Conservation (phyloP, 352 stramenopile species). For the Phytopythium boreale region DNA sequence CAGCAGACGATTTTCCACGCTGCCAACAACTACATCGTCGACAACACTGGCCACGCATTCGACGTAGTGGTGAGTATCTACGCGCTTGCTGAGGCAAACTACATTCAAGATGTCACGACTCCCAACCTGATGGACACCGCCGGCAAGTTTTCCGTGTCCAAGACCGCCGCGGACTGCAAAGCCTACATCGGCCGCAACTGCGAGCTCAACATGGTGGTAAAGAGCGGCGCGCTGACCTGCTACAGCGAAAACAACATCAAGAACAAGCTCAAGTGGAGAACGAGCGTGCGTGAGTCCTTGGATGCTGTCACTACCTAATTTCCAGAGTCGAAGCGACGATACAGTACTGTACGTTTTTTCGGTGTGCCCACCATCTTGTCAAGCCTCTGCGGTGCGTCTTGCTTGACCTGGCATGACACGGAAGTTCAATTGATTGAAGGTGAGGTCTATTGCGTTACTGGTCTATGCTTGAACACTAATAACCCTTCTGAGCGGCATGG, state of each 20-base stretch:
- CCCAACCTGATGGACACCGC: constrained; percentile 10
- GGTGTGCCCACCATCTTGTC: too few relatives aligned
- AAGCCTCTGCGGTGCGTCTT: too few relatives aligned
- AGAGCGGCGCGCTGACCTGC: constrained; percentile 5
- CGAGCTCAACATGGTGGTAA: constrained; percentile 9
- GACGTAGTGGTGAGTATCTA: constrained; percentile 15
- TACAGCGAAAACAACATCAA: constrained; percentile 7
- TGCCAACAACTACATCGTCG: constrained; percentile 25
- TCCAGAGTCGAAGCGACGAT: too few relatives aligned
- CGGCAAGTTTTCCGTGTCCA: constrained; percentile 13
- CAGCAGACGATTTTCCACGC: constrained; percentile 22
- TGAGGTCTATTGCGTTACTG: too few relatives aligned
- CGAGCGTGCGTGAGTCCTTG: too few relatives aligned
- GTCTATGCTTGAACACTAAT: too few relatives aligned
- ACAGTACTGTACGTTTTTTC: too few relatives aligned
- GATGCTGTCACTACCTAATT: too few relatives aligned
- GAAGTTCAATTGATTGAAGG: too few relatives aligned
- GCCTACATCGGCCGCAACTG: constrained; percentile 11
- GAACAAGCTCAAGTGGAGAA: constrained; percentile 7
- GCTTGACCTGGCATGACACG: too few relatives aligned
- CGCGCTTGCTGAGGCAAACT: constrained; percentile 27
- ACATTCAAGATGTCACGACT: constrained; percentile 14
- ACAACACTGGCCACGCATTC: constrained; percentile 24
- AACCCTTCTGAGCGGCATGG: too few relatives aligned
- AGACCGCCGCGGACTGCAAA: constrained; percentile 7